These are phyloP conservation scores for Phytopythium helicoides DNA, from an alignment of 352 stramenopile genomes.

Conservation along the genomic window DNA sequence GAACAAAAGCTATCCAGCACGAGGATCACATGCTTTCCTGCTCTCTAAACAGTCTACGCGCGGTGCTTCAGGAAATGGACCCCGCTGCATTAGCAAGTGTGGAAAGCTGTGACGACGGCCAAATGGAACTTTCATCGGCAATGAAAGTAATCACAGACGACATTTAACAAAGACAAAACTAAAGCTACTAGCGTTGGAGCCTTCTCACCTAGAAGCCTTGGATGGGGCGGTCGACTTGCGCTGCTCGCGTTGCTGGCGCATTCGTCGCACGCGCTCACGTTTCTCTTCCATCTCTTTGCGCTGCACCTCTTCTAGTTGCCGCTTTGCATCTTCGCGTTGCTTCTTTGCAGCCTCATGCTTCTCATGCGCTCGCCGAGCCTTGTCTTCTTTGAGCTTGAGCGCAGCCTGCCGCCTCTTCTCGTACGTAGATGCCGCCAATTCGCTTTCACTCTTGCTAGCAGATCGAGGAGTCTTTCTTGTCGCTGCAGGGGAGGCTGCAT, in stretches of 20 bases:
- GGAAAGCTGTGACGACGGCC: constrained; percentile 1
- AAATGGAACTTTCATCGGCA: background rate
- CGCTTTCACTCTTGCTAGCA: constrained; percentile 5
- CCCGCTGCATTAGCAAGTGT: constrained; percentile 16
- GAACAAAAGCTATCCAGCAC: constrained; percentile 19
- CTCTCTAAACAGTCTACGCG: constrained; percentile 35
- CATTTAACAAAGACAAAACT: constrained; percentile 1
- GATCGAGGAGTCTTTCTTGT: background rate
- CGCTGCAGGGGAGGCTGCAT: constrained; percentile 3
- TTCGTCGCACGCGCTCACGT: constrained; percentile 57
- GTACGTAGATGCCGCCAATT: constrained; percentile 31
- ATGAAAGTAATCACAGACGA: background rate
- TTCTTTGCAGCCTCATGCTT: constrained; percentile 62
- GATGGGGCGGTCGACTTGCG: constrained; percentile 17
- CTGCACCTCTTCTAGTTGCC: constrained; percentile 62
- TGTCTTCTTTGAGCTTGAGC: constrained; percentile 72
- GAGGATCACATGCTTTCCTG: constrained; percentile 33
- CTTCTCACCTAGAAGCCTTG: constrained; percentile 7
- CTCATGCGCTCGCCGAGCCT: constrained; percentile 55
- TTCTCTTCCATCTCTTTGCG: constrained; percentile 71
- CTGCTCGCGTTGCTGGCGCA: constrained; percentile 47
- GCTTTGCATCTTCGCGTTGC: constrained; percentile 57
- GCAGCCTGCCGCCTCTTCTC: constrained; percentile 57
- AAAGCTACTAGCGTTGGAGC: too few species aligned
- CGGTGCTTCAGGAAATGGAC: constrained; percentile 42